Evolutionary conservation across 2,329 filamentous ascomycete species (phyloP).

Genomic region (Talaromyces sp.): DNA sequence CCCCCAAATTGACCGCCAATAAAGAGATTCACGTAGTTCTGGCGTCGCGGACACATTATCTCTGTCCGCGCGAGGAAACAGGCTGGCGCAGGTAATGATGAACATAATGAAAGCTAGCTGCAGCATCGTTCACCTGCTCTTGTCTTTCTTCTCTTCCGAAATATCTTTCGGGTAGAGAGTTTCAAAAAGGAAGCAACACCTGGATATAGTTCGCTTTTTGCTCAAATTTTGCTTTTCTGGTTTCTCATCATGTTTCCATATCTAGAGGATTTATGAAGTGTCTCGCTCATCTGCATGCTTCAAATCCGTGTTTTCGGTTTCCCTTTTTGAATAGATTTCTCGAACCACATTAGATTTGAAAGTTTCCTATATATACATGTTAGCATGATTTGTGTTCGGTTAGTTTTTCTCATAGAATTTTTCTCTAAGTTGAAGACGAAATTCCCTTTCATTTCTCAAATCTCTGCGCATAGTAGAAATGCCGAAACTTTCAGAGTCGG

Average conservation of each 20-base stretch:
- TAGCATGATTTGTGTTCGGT: background rate
- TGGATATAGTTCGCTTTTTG: conserved; percentile 2
- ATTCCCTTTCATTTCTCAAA: background rate
- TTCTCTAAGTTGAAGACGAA: background rate
- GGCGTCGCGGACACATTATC: background rate
- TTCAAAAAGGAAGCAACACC: conserved; percentile 1
- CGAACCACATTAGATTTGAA: background rate
- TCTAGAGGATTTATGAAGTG: conserved; percentile 11
- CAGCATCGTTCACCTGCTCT: conserved; percentile 6
- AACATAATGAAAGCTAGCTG: background rate
- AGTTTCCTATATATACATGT: background rate
- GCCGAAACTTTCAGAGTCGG: background rate
- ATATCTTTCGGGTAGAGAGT: background rate
- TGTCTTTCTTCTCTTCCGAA: background rate
- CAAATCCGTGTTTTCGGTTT: background rate
- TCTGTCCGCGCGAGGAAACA: background rate
- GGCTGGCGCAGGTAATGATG: background rate
- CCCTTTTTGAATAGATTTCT: background rate
- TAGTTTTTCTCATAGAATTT: background rate
- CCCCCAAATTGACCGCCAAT: background rate
- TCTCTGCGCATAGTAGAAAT: background rate
- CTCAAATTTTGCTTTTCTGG: background rate
- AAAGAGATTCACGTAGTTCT: conserved; percentile 1
- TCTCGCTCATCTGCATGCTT: background rate
- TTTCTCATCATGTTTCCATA: conserved; percentile 2